These are phyloP conservation scores for Marchantia polymorpha DNA, from an alignment of 225 moss, liverwort and hornwort genomes.

Conservation along the genomic window DNA sequence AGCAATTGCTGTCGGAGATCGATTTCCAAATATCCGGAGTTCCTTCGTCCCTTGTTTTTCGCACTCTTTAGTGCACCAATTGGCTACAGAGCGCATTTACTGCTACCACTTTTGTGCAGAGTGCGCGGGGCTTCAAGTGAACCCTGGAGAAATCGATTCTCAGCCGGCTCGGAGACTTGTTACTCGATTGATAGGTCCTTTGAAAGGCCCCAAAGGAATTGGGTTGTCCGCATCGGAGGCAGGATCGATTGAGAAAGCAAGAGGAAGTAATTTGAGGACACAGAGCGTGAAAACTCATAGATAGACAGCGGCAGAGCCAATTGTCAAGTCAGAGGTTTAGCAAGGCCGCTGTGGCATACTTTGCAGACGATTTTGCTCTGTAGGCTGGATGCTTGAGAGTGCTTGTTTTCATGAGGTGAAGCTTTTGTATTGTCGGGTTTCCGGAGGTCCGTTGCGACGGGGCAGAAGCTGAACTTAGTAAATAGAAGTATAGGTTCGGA, in stretches of 20 bases:
- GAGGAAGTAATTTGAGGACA: background rate
- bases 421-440: background rate
- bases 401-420: background rate
- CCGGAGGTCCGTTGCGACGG: background rate
- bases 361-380: background rate
- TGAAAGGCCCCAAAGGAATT: background rate
- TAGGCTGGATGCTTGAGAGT: background rate
- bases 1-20: background rate
- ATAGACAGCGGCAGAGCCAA: background rate
- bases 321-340: background rate
- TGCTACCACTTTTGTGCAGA: background rate
- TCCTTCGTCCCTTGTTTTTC: background rate
- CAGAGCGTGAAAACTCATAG: background rate
- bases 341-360: background rate
- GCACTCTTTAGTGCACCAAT: background rate
- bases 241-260: background rate
- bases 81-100: background rate
- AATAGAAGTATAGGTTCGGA: background rate
- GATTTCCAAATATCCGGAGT: background rate
- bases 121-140: background rate
- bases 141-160: background rate
- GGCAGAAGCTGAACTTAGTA: too few species aligned
- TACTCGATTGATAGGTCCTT: background rate
- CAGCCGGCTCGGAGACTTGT: background rate
- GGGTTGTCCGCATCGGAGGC: background rate